phyloP scores from a whole-genome alignment of 805 yeast genomes.

The Metschnikowia chrysomelidarum region DNA sequence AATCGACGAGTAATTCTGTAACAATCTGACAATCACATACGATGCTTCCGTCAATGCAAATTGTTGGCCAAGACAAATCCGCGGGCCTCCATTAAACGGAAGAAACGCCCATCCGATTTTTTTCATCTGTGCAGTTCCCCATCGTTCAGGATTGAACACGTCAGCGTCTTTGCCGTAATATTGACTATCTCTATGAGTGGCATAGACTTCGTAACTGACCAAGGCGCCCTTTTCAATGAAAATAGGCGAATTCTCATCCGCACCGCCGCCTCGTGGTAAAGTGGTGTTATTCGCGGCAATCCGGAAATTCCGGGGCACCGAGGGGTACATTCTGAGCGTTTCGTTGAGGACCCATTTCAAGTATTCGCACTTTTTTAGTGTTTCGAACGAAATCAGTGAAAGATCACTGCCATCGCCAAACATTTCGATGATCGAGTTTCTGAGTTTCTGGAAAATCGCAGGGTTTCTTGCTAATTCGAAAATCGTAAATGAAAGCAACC shows the following conservation, averaged over 20 bases:
- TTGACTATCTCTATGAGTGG: slow-evolving; percentile 38
- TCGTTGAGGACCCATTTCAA: slow-evolving; percentile 49
- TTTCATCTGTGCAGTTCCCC: slow-evolving; percentile 30
- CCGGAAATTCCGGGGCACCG: slow-evolving; percentile 52
- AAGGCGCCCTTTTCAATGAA: slow-evolving; percentile 43
- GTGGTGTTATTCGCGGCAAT: slow-evolving; percentile 45
- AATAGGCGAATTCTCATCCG: slow-evolving; percentile 35
- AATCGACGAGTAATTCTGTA: slow-evolving; percentile 17
- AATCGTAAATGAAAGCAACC: slow-evolving; percentile 44
- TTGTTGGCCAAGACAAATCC: slow-evolving; percentile 25
- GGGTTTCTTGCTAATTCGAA: slow-evolving; percentile 47
- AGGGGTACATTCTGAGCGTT: slow-evolving; percentile 48
- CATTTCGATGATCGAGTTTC: slow-evolving; percentile 31
- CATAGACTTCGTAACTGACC: slow-evolving; percentile 38
- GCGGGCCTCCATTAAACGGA: slow-evolving; percentile 26
- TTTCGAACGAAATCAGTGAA: slow-evolving; percentile 42
- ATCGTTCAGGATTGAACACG: slow-evolving; percentile 49
- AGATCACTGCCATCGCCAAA: slow-evolving; percentile 35
- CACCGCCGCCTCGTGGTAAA: slow-evolving; percentile 53
- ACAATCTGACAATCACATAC: slow-evolving; percentile 19
- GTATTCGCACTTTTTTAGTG: slow-evolving; percentile 48
- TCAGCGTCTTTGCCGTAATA: slow-evolving; percentile 46
- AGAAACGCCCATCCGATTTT: slow-evolving; percentile 23
- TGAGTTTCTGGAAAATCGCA: slow-evolving; percentile 34
- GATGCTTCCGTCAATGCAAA: slow-evolving; percentile 25